Conservation (phyloP, 2,329 filamentous ascomycete species). For the Diplodia scrobiculata region DNA sequence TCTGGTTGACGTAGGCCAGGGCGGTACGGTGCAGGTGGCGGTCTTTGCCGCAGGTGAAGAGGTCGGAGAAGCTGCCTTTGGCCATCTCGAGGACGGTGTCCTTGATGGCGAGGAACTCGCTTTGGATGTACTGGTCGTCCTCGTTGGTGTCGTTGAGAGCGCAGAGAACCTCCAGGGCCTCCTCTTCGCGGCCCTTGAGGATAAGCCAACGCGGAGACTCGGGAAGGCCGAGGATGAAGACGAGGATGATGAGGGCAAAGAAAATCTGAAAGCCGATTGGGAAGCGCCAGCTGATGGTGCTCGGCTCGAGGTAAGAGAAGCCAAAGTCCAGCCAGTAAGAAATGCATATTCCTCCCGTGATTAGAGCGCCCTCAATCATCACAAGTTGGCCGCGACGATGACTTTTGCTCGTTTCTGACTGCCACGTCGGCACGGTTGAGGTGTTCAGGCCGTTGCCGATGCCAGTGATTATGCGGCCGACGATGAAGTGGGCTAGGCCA, state of each 20-base stretch:
- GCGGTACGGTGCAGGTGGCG: constrained; percentile 59
- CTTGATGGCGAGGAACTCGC: constrained; percentile 43
- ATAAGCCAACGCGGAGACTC: constrained; percentile 63
- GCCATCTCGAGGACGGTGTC: constrained; percentile 45
- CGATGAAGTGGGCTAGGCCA: constrained; percentile 51
- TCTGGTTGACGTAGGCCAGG: constrained; percentile 60
- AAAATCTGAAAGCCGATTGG: constrained; percentile 62
- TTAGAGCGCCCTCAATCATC: constrained; percentile 52
- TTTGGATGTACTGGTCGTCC: constrained; percentile 44
- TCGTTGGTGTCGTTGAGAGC: constrained; percentile 37
- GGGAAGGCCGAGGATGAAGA: constrained; percentile 54
- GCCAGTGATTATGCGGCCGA: constrained; percentile 55
- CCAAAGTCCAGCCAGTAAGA: constrained; percentile 48
- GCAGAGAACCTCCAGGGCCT: constrained; percentile 42
- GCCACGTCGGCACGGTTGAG: constrained; percentile 50
- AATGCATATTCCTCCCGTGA: constrained; percentile 50
- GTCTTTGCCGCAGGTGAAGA: constrained; percentile 61
- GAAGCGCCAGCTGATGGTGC: constrained; percentile 54
- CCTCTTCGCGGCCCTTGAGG: constrained; percentile 57
- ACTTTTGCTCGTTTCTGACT: constrained; percentile 52
- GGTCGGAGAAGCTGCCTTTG: constrained; percentile 56
- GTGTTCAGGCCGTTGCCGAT: constrained; percentile 52
- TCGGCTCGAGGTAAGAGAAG: constrained; percentile 55
- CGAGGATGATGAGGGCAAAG: constrained; percentile 56
- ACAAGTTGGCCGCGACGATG: constrained; percentile 52